Evolutionary conservation across 169 alveolate genomes (phyloP).

Genomic region (Babesia ovis): DNA sequence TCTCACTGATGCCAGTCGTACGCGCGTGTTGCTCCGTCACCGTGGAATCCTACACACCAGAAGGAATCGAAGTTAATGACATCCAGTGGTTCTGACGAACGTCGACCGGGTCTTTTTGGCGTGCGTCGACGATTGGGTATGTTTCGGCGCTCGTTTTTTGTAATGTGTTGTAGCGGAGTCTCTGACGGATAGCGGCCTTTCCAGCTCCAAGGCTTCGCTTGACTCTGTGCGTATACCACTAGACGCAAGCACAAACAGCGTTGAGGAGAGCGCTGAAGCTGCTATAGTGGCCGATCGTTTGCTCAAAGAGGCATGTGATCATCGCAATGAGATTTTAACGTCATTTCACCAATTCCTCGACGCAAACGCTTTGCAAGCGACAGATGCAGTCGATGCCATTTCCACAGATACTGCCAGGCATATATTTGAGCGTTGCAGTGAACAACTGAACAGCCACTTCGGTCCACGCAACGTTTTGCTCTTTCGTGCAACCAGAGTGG

Average conservation of each 20-base stretch:
- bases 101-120: constrained; percentile 12
- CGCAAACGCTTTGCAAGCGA: background rate
- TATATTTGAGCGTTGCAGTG: background rate
- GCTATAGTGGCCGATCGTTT: background rate
- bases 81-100: background rate
- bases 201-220: no score
- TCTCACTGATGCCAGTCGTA: background rate
- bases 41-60: constrained; percentile 34
- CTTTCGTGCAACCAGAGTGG: constrained; percentile 4
- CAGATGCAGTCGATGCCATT: background rate
- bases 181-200: no score
- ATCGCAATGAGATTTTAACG: background rate
- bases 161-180: constrained; percentile 9
- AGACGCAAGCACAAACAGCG: background rate
- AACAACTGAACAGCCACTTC: background rate
- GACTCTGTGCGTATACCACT: background rate
- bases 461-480: constrained; percentile 9
- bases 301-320: background rate
- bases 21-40: constrained; percentile 7
- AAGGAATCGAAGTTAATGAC: background rate
- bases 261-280: background rate
- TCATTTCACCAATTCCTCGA: constrained; percentile 6
- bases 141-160: background rate
- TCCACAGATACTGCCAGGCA: background rate
- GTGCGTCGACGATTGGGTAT: constrained; percentile 9